phyloP scores from a whole-genome alignment of 2,329 filamentous ascomycete species.

The Monosporascus sp. region DNA sequence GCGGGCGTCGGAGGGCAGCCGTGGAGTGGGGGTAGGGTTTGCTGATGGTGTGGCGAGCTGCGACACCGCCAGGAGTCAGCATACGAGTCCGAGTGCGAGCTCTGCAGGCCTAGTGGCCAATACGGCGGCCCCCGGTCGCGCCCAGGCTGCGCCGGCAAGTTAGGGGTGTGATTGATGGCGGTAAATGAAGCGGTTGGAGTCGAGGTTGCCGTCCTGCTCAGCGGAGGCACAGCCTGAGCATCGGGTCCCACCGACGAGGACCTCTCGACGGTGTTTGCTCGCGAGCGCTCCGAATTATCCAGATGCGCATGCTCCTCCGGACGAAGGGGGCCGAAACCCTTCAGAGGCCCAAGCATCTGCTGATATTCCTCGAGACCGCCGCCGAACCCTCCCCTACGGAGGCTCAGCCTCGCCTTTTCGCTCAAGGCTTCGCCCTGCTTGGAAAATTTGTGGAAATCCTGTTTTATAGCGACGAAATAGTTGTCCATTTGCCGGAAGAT shows the following conservation, averaged over 20 bases:
- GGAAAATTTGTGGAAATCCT: conserved; percentile 37
- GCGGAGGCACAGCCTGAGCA: conserved; percentile 6
- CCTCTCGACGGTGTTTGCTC: conserved; percentile 26
- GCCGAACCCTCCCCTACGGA: conserved; percentile 38
- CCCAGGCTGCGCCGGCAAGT: conserved; percentile 9
- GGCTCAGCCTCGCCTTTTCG: conserved; percentile 29
- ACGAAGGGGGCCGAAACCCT: conserved; percentile 39
- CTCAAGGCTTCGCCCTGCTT: conserved; percentile 15
- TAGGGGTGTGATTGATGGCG: conserved; percentile 30
- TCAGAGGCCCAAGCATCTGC: conserved; percentile 32
- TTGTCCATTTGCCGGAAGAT: conserved; percentile 49
- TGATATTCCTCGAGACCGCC: conserved; percentile 54
- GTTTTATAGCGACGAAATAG: conserved; percentile 47
- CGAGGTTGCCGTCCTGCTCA: conserved; percentile 23
- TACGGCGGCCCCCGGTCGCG: neutral
- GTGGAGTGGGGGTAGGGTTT: conserved; percentile 7
- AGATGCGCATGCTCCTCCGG: conserved; percentile 26
- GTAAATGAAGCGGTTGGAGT: conserved; percentile 32
- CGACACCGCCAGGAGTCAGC: conserved; percentile 16
- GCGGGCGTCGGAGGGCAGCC: conserved; percentile 12
- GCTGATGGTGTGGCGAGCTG: conserved; percentile 6
- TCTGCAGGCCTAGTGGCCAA: conserved; percentile 6
- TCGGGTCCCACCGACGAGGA: conserved; percentile 24
- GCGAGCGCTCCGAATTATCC: conserved; percentile 23
- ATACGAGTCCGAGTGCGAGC: conserved; percentile 12